Evolutionary conservation across 805 yeast genomes (phyloP).

Genomic region (Saccharomyces jurei): DNA sequence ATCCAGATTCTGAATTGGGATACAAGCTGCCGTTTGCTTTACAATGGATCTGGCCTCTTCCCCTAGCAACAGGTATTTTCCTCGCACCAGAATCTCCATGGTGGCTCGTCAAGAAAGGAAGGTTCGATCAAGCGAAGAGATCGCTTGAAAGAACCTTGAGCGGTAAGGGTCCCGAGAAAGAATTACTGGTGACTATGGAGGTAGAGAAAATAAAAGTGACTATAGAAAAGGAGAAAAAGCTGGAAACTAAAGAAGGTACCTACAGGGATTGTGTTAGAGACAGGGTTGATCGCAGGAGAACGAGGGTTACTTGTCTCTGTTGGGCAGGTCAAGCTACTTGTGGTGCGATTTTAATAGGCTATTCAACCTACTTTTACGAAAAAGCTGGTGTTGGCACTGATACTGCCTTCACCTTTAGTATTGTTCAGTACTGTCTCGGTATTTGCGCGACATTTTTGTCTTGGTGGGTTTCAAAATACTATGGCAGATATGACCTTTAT

Average conservation of each 20-base stretch:
- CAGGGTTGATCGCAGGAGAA: constrained; percentile 37
- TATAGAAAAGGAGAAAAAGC: constrained; percentile 28
- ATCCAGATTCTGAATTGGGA: constrained; percentile 31
- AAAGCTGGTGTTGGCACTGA: constrained; percentile 29
- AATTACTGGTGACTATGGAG: constrained; percentile 35
- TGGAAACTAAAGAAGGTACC: constrained; percentile 2
- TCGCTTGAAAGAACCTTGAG: constrained; percentile 33
- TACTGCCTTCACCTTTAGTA: constrained; percentile 40
- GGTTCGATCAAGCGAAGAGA: constrained; percentile 43
- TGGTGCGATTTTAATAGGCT: constrained; percentile 41
- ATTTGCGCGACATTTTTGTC: constrained; percentile 33
- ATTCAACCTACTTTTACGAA: constrained; percentile 41
- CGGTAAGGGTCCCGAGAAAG: constrained; percentile 26
- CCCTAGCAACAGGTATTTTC: constrained; percentile 36
- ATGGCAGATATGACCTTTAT: constrained; percentile 13
- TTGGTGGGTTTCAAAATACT: constrained; percentile 8
- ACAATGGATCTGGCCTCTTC: constrained; percentile 42
- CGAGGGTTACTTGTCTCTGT: constrained; percentile 38
- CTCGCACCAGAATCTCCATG: constrained; percentile 63
- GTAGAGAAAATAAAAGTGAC: constrained; percentile 41
- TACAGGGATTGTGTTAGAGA: constrained; percentile 42
- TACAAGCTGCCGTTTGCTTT: constrained; percentile 49
- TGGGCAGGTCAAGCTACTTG: constrained; percentile 42
- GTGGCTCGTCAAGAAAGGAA: constrained; percentile 52
- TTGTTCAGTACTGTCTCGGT: constrained; percentile 40